phyloP scores from a whole-genome alignment of 257 asterid species.

The Ilex aquifolium region DNA sequence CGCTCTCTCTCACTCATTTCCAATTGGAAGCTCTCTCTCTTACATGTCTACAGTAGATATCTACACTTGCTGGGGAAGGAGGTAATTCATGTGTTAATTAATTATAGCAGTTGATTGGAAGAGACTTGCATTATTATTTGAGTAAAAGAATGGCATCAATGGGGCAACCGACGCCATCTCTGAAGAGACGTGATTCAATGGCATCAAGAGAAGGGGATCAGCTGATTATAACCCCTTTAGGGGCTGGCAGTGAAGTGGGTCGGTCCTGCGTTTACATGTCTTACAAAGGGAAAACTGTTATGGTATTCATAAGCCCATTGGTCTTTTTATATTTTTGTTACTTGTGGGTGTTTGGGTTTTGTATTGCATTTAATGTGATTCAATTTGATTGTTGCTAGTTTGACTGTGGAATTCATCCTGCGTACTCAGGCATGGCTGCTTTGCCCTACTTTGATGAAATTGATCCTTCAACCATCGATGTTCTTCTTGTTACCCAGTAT shows the following conservation, averaged over 20 bases:
- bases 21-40: too few relatives aligned
- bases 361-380: not conserved
- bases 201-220: slow-evolving; percentile 73
- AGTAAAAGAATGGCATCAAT: slow-evolving; percentile 55
- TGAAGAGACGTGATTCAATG: slow-evolving; percentile 40
- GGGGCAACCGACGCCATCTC: slow-evolving; percentile 33
- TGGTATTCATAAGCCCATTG: slow-evolving; percentile 37
- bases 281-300: slow-evolving; percentile 75
- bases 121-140: not conserved
- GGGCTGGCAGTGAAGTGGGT: slow-evolving; percentile 97
- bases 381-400: slow-evolving; percentile 39
- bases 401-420: slow-evolving; percentile 98
- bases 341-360: not conserved
- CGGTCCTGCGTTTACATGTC: slow-evolving; percentile 92
- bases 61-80: too few relatives aligned
- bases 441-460: slow-evolving; percentile 96
- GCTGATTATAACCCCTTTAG: slow-evolving; percentile 81
- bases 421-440: slow-evolving; percentile 93
- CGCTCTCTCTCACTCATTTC: too few relatives aligned
- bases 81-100: too few relatives aligned
- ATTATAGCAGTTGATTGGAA: too few relatives aligned
- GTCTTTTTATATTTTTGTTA: not conserved
- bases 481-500: slow-evolving; percentile 92
- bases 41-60: too few relatives aligned
- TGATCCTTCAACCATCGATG: slow-evolving; percentile 77